A percentile compares a stretch with the other conserved stretches of the same genome.
Conservation (phyloP, 176 grass and related monocot genomes). For the Puccinellia tenuiflora region DNA sequence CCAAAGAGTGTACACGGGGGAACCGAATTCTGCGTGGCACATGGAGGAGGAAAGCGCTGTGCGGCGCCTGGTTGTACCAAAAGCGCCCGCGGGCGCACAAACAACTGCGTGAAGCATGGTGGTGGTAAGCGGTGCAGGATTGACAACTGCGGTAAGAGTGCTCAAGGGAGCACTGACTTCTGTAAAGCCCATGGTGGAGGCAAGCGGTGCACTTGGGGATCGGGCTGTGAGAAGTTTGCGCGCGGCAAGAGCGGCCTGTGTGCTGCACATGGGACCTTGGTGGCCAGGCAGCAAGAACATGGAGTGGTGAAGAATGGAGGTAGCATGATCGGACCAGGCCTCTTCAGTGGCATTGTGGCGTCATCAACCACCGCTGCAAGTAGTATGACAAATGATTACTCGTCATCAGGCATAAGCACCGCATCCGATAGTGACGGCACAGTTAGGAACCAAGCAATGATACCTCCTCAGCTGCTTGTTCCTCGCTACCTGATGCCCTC, state of each 20-base stretch:
- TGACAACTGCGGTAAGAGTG: constrained; percentile 48
- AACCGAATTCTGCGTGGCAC: constrained; percentile 57
- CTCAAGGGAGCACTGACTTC: constrained; percentile 61
- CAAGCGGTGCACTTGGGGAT: constrained; percentile 55
- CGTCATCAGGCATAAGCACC: constrained; percentile 40
- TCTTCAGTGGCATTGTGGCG: constrained; percentile 50
- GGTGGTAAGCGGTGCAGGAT: constrained; percentile 57
- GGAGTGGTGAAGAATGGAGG: constrained; percentile 14
- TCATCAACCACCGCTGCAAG: constrained; percentile 33
- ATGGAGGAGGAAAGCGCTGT: constrained; percentile 65
- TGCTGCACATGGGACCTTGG: constrained; percentile 58
- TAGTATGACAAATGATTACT: constrained; percentile 45
- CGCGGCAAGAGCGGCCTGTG: constrained; percentile 61
- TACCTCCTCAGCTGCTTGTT: constrained; percentile 61
- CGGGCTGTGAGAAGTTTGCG: constrained; percentile 58
- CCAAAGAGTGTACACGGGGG: constrained; percentile 63
- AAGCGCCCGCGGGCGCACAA: constrained; percentile 57
- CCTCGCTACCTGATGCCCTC: constrained; percentile 62
- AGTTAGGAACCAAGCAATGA: constrained; percentile 45
- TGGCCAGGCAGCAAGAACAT: constrained; percentile 40
- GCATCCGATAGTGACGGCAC: constrained; percentile 45
- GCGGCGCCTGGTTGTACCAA: constrained; percentile 40
- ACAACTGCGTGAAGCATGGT: constrained; percentile 53
- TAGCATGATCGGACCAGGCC: constrained; percentile 55
- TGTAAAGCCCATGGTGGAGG: constrained; percentile 68